Evolutionary conservation across 305 asterid genomes (phyloP).

Genomic region (Solanum hybrid): DNA sequence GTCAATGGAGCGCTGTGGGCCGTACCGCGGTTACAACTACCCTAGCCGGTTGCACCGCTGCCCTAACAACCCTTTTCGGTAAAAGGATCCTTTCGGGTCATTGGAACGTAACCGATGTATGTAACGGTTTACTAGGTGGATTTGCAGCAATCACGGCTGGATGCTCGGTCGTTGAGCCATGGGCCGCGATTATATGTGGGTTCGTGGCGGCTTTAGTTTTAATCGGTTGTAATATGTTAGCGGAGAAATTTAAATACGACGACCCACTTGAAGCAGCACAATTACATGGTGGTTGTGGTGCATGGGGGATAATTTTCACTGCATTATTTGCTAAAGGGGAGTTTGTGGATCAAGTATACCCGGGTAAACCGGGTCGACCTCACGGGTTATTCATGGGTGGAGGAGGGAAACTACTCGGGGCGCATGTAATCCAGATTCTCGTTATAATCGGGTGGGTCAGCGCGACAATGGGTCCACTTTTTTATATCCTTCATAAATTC

Average conservation of each 20-base stretch:
- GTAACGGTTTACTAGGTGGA: slow-evolving; percentile 83
- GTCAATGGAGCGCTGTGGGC: slow-evolving; percentile 94
- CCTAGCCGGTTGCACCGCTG: slow-evolving; percentile 83
- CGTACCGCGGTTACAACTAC: slow-evolving; percentile 90
- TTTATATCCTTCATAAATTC: slow-evolving; percentile 36
- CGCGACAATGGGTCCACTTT: slow-evolving; percentile 78
- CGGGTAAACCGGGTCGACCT: slow-evolving; percentile 41
- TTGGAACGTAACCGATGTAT: slow-evolving; percentile 84
- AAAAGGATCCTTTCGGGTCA: slow-evolving; percentile 70
- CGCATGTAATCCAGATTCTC: slow-evolving; percentile 63
- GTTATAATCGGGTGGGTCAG: slow-evolving; percentile 84
- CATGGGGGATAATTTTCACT: slow-evolving; percentile 80
- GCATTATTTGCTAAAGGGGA: slow-evolving; percentile 54
- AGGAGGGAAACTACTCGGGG: slow-evolving; percentile 54
- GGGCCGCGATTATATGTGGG: slow-evolving; percentile 88
- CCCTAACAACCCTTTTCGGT: slow-evolving; percentile 62
- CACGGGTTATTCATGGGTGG: slow-evolving; percentile 94
- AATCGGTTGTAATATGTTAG: slow-evolving; percentile 58
- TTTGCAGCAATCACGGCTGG: slow-evolving; percentile 86
- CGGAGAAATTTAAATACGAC: slow-evolving; percentile 51
- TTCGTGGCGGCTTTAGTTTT: slow-evolving; percentile 74
- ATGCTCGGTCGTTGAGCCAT: slow-evolving; percentile 90
- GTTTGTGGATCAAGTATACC: slow-evolving; percentile 62
- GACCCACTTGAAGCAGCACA: slow-evolving; percentile 95
- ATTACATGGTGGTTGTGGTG: slow-evolving; percentile 85